Evolutionary conservation across 306 rosid species (phyloP), one percentile per base, ranked within the genome.

Genomic region (Lupinus albus): DNA sequence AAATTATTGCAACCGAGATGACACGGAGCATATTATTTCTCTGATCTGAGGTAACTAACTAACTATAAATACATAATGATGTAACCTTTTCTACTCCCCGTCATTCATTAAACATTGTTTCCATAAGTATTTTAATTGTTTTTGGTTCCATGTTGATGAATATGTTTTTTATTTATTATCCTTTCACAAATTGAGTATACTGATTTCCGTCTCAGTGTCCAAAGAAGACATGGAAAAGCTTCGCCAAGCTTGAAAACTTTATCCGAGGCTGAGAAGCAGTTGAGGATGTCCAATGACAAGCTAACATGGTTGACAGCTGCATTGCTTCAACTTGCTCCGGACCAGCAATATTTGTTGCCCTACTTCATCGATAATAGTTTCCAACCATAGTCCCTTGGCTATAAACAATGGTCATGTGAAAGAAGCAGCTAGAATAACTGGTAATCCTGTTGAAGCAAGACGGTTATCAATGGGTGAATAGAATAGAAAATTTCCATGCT

Each of bases 141-240:
- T 64, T 64, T 64, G 28, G 38, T 13, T 50, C 64, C 60, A 11
- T 36, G 42, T 25, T 25, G 30, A 25, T 25, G 30, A 25, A 25
- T 7, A 7, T 42, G 16, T 63, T n/a, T 64, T n/a, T 71, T 55
- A 8, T 8, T 69, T 30, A 14, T 44, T 42, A 11, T 57, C 35
- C 67, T 67, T 61, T 57, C 20, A 50, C 74, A 32, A 72, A 49
- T 72, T 45, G 60, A 42, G 56, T 41, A 46, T 28, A 28, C 33
- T 52, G 59, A 52, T 64, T 58, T 62, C 45, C 49, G 41, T 76
- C 68, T 71, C 81, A 94, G 99, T 90, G 73, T 79, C 86, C 25
- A 90, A 94, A 84, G 96, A 86, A 72, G 96, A 94, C 71, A 90
- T 94, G 99, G 99, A 94, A 73, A 94, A 85, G 84, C 85, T 94